Percentiles rank a stretch among this genome's conserved stretches.
These are phyloP conservation scores for Plasmodium reichenowi DNA, from an alignment of 169 alveolate species.

Conservation along the genomic window DNA sequence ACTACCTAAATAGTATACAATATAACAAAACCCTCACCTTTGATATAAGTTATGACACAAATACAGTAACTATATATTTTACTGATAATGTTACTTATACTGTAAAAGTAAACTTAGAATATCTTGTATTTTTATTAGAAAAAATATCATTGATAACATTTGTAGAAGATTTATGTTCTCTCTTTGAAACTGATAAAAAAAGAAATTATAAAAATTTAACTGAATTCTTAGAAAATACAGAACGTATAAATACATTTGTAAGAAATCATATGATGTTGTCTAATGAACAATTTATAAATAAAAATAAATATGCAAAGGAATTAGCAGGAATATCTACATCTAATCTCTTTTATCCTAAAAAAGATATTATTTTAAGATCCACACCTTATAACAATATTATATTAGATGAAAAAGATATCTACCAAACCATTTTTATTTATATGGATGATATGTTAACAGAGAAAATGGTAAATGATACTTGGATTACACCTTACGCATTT, in stretches of 20 bases:
- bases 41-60: background rate
- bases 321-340: slow-evolving; percentile 31
- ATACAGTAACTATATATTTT: slow-evolving; percentile 10
- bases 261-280: slow-evolving; percentile 9
- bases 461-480: slow-evolving; percentile 26
- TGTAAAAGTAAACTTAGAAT: slow-evolving; percentile 8
- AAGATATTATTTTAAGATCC: slow-evolving; percentile 19
- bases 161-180: slow-evolving; percentile 47
- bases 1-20: background rate
- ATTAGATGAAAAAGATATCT: slow-evolving; percentile 54
- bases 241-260: slow-evolving; percentile 5
- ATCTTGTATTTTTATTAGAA: slow-evolving; percentile 52
- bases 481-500: slow-evolving; percentile 45
- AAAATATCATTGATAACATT: slow-evolving; percentile 49
- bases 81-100: background rate
- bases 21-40: slow-evolving; percentile 22
- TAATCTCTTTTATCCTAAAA: slow-evolving; percentile 45
- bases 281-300: slow-evolving; percentile 22
- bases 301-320: slow-evolving; percentile 46
- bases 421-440: slow-evolving; percentile 4
- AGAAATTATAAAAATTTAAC: background rate
- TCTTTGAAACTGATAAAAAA: slow-evolving; percentile 5
- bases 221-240: background rate
- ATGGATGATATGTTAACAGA: slow-evolving; percentile 53
- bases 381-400: slow-evolving; percentile 49